Conservation (phyloP, 225 moss, liverwort and hornwort species). For the Sphagnum contortum region DNA sequence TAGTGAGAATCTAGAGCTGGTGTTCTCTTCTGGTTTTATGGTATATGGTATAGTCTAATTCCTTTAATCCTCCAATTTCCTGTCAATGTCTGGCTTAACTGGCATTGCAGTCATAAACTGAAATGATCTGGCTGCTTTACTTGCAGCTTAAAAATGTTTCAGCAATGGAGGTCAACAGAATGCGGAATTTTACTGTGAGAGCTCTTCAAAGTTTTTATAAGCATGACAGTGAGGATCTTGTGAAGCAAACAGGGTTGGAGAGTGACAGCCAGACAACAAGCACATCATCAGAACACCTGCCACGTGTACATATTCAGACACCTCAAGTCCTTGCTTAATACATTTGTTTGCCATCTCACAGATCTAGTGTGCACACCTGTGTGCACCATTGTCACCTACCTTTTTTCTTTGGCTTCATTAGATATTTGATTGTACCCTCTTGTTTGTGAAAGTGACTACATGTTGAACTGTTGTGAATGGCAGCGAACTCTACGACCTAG, state of each 20-base stretch:
- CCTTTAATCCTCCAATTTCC: neutral
- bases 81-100: neutral
- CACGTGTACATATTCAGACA: conserved; percentile 27
- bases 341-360: neutral
- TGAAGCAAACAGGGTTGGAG: conserved; percentile 28
- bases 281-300: conserved; percentile 38
- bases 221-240: conserved; percentile 74
- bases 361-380: neutral
- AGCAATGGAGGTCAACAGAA: conserved; percentile 98
- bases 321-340: neutral
- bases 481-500: conserved; percentile 61
- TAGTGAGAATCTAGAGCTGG: too few species aligned
- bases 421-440: neutral
- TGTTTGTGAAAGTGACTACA: neutral
- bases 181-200: conserved; percentile 78
- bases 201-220: conserved; percentile 84
- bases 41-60: neutral
- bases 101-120: neutral
- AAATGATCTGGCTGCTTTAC: neutral
- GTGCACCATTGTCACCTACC: too few species aligned
- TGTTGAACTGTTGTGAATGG: conserved; percentile 19
- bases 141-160: conserved; percentile 92
- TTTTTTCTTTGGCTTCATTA: neutral
- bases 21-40: too few species aligned
- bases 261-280: conserved; percentile 39